Conservation (phyloP, 257 asterid genomes). For the Scutellaria baicalensis region DNA sequence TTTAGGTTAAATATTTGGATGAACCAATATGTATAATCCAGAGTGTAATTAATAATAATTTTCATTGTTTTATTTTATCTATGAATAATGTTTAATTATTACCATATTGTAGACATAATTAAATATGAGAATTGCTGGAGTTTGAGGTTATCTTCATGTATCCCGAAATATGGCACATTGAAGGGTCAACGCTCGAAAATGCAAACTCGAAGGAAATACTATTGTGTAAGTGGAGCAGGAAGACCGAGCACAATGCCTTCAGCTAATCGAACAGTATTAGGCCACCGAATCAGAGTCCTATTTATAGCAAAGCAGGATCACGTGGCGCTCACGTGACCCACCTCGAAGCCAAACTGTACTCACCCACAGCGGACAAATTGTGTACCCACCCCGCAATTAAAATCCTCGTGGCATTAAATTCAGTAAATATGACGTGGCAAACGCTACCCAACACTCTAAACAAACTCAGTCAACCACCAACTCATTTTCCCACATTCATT, state of each 20-base stretch:
- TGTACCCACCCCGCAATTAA: constrained; percentile 16
- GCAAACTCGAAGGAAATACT: not conserved
- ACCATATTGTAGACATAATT: no score
- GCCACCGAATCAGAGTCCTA: not conserved
- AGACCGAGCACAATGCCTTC: not conserved
- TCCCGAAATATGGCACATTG: not conserved
- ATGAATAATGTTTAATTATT: no score
- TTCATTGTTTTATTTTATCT: no score
- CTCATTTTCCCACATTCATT: constrained; percentile 14
- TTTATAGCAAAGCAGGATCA: not conserved
- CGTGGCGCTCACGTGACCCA: constrained; percentile 20
- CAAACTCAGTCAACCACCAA: constrained; percentile 28
- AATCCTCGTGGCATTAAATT: constrained; percentile 35
- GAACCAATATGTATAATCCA: no score
- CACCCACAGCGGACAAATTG: constrained; percentile 2
- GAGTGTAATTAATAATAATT: no score
- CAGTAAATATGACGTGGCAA: constrained; percentile 43
- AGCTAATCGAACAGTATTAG: not conserved
- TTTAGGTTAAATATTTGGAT: no score
- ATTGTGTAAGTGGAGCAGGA: not conserved
- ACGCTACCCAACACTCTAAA: constrained; percentile 12
- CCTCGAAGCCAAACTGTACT: constrained; percentile 20
- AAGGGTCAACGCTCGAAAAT: constrained; percentile 8
- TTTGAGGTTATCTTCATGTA: not conserved
- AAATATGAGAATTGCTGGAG: no score